Evolutionary conservation across 164 flowering plant species (phyloP), one percentile per base, ranked within the genome.

Genomic region (Berberis vulgaris): DNA sequence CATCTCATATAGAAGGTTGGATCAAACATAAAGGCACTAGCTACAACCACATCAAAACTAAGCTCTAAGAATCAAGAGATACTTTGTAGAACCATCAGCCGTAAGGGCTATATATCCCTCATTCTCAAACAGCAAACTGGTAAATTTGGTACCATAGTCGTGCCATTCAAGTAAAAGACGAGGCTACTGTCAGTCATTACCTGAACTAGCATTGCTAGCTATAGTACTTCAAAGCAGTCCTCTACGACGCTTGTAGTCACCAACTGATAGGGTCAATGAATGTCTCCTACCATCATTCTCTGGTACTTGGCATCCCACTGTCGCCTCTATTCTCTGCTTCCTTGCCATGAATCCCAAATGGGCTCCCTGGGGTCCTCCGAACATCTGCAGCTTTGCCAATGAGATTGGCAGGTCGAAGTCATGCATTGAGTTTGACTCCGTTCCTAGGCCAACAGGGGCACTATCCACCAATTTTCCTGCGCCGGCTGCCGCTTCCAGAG

Each of bases 271-370:
- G 2, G 97, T 91, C 66, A 86, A 57, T 1, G 87, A 81, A 72
- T 95, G 99, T 62, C 97, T 74, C 67, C 86, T 78, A 13, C 99
- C 96, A 74, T 95, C 97, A 67, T 89, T 83, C 78, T 87, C 94
- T 0, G 92, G 90, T 49, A 91, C 94, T 54, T 57, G 68, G 62
- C 71, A 63, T 64, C 98, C 98, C 44, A 87, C 75, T 0, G 86
- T 84, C 6, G 97, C 91, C 75, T 94, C 98, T n/a, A 88, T 83
- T 69, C 72, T 77, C 74, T 91, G 98, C 68, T 94, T 94, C 78
- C 93, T 80, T 3, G 91, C 96, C 87, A 94, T 80, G 76, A 83
- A 89, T 58, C 88, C 96, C 45, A 81, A 78, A 55, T 78, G 82
- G 5, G 79, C 91, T 55, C 96, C 96, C 45, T 80, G 91, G 0